Evolutionary conservation across 495 filamentous ascomycete species (phyloP).

Genomic region (Penicillium cinerascens): DNA sequence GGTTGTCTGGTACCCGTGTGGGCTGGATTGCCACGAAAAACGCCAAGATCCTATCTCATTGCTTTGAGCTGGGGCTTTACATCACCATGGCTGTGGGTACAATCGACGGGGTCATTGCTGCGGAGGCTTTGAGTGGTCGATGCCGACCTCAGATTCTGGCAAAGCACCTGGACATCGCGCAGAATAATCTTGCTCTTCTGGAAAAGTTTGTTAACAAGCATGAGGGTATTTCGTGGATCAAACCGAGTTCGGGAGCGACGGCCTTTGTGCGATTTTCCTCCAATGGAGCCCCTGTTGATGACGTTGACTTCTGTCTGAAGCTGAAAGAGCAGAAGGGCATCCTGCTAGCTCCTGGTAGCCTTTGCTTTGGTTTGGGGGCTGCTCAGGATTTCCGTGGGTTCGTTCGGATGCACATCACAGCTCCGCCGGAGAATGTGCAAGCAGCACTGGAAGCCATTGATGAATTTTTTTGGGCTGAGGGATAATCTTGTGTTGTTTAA

Average conservation of each 20-base stretch:
- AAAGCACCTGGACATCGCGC: conserved; percentile 4
- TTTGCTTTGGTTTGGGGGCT: conserved; percentile 7
- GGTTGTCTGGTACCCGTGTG: conserved; percentile 8
- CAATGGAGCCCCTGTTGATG: conserved; percentile 5
- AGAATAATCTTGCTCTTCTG: conserved; percentile 3
- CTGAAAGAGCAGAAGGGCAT: conserved; percentile 9
- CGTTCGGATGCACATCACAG: conserved; percentile 13
- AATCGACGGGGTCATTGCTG: conserved; percentile 4
- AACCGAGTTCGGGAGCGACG: conserved; percentile 6
- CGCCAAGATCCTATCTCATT: neutral
- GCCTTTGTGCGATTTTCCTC: conserved; percentile 4
- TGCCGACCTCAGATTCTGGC: conserved; percentile 5
- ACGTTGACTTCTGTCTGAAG: conserved; percentile 10
- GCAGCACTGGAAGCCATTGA: conserved; percentile 3
- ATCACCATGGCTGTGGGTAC: conserved; percentile 4
- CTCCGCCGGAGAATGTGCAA: conserved; percentile 1
- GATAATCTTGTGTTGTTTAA: neutral
- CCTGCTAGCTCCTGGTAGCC: conserved; percentile 12
- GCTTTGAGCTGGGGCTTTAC: conserved; percentile 2
- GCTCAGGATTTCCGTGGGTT: conserved; percentile 10
- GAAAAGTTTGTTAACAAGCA: neutral
- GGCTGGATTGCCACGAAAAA: conserved; percentile 14
- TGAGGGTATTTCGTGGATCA: conserved; percentile 4
- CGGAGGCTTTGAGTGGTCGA: conserved; percentile 8
- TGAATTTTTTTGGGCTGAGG: conserved; percentile 2